Evolutionary conservation across 2,329 filamentous ascomycete species (phyloP).

Genomic region (Fusarium nematophilum): DNA sequence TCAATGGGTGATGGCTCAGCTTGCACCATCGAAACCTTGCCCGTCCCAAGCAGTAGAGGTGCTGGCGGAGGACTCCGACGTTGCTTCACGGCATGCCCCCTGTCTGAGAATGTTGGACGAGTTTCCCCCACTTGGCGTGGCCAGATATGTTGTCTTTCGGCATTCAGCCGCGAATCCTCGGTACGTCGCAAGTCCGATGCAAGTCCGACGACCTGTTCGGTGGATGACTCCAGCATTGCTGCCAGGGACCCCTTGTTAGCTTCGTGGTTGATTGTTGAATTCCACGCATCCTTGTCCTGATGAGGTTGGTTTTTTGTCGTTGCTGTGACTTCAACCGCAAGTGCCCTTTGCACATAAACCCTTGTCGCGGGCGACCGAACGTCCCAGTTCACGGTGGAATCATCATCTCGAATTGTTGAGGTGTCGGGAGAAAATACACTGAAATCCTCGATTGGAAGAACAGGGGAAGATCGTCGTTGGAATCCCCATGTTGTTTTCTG

Average conservation of each 20-base stretch:
- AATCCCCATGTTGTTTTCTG: slow-evolving; percentile 13
- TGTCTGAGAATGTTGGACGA: slow-evolving; percentile 68
- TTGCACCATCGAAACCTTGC: slow-evolving; percentile 58
- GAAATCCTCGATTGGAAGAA: slow-evolving; percentile 56
- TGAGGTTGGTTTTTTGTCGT: slow-evolving; percentile 15
- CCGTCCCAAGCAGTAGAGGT: slow-evolving; percentile 62
- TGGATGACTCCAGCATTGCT: slow-evolving; percentile 56
- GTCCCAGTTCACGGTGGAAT: slow-evolving; percentile 59
- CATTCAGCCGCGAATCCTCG: slow-evolving; percentile 17
- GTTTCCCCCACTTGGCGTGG: slow-evolving; percentile 69
- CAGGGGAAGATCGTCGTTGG: slow-evolving; percentile 60
- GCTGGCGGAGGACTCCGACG: slow-evolving; percentile 68
- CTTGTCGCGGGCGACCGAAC: slow-evolving; percentile 61
- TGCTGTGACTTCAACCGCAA: slow-evolving; percentile 48
- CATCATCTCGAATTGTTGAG: slow-evolving; percentile 53
- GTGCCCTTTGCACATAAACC: slow-evolving; percentile 56
- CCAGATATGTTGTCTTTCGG: slow-evolving; percentile 50
- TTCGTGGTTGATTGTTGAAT: slow-evolving; percentile 37
- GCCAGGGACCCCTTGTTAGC: slow-evolving; percentile 54
- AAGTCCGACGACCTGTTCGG: slow-evolving; percentile 20
- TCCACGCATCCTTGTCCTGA: slow-evolving; percentile 13
- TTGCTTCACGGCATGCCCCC: slow-evolving; percentile 56
- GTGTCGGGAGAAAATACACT: slow-evolving; percentile 49
- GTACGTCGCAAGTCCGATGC: slow-evolving; percentile 18
- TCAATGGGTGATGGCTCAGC: slow-evolving; percentile 65